Percentiles rank a stretch among this genome's conserved stretches.
Conservation (phyloP, 75 land plant species). For the Pinus taeda region DNA sequence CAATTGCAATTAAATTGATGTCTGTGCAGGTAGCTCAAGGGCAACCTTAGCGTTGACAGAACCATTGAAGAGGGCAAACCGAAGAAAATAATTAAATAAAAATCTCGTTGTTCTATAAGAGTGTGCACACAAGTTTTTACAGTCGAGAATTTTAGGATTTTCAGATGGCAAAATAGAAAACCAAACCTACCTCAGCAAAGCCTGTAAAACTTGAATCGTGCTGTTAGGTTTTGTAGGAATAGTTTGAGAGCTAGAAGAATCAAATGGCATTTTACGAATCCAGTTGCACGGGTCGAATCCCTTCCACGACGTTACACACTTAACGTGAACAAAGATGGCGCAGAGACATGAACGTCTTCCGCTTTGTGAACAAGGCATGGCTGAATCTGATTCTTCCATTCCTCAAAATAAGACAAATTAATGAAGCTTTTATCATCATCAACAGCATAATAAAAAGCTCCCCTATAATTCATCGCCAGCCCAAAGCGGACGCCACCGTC, state of each 20-base stretch:
- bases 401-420: neutral
- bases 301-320: too few species aligned
- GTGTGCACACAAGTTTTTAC: neutral
- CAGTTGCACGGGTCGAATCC: neutral
- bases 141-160: neutral
- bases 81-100: neutral
- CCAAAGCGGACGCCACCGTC: neutral
- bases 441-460: neutral
- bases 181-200: neutral
- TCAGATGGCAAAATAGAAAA: neutral
- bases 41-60: neutral
- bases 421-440: conserved; percentile 1
- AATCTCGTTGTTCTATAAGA: neutral
- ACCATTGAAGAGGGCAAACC: neutral
- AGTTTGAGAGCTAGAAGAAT: too few species aligned
- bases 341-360: neutral
- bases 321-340: too few species aligned
- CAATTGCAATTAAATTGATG: neutral
- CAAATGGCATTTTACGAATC: neutral
- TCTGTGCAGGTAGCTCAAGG: neutral
- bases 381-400: conserved; percentile 1
- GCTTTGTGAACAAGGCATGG: neutral
- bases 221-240: neutral
- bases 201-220: neutral
- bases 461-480: neutral